A percentile compares a stretch with the other conserved stretches of the same genome.
Evolutionary conservation across 2,329 filamentous ascomycete genomes (phyloP).

Genomic region (Paecilomyces formosus): DNA sequence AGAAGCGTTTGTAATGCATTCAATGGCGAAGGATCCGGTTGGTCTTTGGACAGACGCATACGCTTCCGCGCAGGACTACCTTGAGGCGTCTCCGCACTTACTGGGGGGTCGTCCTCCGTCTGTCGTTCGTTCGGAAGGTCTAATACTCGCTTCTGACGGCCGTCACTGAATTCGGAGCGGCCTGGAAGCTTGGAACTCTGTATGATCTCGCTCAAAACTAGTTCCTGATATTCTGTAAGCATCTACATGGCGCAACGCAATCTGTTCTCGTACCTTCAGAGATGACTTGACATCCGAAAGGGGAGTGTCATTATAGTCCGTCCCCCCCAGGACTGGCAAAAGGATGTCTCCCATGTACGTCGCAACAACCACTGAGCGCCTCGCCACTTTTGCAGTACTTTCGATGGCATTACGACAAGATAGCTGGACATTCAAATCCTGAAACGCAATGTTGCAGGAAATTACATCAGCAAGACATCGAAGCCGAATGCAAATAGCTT

Average conservation of each 20-base stretch:
- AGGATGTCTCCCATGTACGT: conserved; percentile 19
- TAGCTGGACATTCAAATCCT: conserved; percentile 20
- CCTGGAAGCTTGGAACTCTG: background rate
- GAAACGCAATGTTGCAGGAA: conserved; percentile 12
- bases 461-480: conserved; percentile 25
- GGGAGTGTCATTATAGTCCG: conserved; percentile 11
- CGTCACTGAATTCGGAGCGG: background rate
- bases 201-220: conserved; percentile 9
- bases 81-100: background rate
- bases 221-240: conserved; percentile 10
- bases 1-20: conserved; percentile 25
- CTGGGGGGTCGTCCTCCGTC: background rate
- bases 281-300: conserved; percentile 17
- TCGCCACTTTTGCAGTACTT: conserved; percentile 13
- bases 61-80: conserved; percentile 24
- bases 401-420: conserved; percentile 21
- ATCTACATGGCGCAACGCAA: background rate
- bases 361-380: conserved; percentile 10
- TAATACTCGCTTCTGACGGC: conserved; percentile 1
- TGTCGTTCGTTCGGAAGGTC: conserved; percentile 5
- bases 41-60: conserved; percentile 23
- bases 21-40: conserved; percentile 24
- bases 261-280: conserved; percentile 22
- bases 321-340: conserved; percentile 16
- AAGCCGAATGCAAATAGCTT: conserved; percentile 19